Evolutionary conservation across 2,329 filamentous ascomycete genomes (phyloP).

Genomic region (Pyrenophora seminiperda): DNA sequence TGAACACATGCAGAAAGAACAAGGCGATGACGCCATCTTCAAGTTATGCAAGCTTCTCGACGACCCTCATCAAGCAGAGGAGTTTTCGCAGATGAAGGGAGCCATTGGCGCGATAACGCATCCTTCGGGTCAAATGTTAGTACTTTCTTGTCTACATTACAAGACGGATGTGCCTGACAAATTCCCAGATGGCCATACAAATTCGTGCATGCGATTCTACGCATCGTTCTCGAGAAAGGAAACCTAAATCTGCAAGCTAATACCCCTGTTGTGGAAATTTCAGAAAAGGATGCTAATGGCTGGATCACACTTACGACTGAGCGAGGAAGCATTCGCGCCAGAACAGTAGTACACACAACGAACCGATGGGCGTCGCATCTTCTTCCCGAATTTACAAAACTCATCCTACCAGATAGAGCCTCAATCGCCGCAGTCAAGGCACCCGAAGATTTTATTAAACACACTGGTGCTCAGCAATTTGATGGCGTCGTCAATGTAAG

Average conservation of each 20-base stretch:
- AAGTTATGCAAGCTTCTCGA: conserved; percentile 12
- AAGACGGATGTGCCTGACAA: neutral
- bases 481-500: conserved; percentile 15
- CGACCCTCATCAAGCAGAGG: conserved; percentile 3
- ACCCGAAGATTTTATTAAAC: conserved; percentile 12
- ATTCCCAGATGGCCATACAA: conserved; percentile 18
- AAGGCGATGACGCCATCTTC: conserved; percentile 14
- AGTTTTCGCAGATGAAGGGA: conserved; percentile 19
- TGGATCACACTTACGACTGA: conserved; percentile 12
- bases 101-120: conserved; percentile 12
- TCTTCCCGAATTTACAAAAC: conserved; percentile 12
- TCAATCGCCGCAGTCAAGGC: conserved; percentile 13
- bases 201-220: conserved; percentile 16
- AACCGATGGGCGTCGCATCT: conserved; percentile 20
- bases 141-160: neutral
- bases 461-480: conserved; percentile 20
- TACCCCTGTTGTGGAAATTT: conserved; percentile 12
- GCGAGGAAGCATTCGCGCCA: conserved; percentile 11
- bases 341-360: conserved; percentile 13
- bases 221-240: conserved; percentile 8
- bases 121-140: conserved; percentile 16
- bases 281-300: conserved; percentile 8
- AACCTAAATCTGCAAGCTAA: conserved; percentile 11
- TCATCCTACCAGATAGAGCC: conserved; percentile 12
- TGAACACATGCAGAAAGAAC: conserved; percentile 14